phyloP scores from a whole-genome alignment of 768 basidiomycete genomes.

The Boletus vermiculosoides region DNA sequence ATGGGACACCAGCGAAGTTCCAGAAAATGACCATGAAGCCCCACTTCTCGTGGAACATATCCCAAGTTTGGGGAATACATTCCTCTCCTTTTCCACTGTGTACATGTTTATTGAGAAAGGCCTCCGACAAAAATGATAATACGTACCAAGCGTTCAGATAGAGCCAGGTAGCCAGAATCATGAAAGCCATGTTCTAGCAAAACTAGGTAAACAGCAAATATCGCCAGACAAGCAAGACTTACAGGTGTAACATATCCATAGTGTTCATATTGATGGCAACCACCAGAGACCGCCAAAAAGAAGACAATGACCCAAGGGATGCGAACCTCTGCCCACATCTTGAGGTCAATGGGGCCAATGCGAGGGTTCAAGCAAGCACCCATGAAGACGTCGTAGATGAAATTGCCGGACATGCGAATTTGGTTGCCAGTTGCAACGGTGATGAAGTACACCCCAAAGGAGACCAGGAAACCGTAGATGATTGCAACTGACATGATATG shows the following conservation, averaged over 20 bases:
- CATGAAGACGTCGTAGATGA: constrained; percentile 97
- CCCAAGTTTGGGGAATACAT: constrained; percentile 96
- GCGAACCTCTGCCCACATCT: constrained; percentile 98
- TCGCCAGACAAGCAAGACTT: constrained; percentile 26
- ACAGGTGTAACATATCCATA: constrained; percentile 92
- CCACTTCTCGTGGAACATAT: constrained; percentile 99
- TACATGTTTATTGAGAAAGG: constrained; percentile 2
- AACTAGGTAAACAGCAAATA: not conserved
- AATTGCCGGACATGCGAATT: constrained; percentile 92
- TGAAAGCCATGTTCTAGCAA: constrained; percentile 89
- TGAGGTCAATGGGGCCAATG: constrained; percentile 87
- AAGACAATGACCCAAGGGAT: constrained; percentile 98
- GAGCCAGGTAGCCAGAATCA: constrained; percentile 93
- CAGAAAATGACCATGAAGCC: constrained; percentile 99
- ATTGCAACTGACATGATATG: constrained; percentile 94
- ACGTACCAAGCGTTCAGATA: constrained; percentile 92
- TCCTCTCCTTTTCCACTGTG: constrained; percentile 87
- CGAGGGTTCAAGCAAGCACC: constrained; percentile 93
- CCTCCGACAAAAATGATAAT: not conserved
- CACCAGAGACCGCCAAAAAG: constrained; percentile 87
- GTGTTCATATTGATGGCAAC: constrained; percentile 92
- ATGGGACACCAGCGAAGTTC: constrained; percentile 92
- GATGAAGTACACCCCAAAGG: constrained; percentile 77
- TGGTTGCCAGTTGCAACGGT: constrained; percentile 75
- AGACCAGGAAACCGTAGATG: constrained; percentile 83